Conservation (phyloP, 768 basidiomycete species). For the Termitomyces heimii region DNA sequence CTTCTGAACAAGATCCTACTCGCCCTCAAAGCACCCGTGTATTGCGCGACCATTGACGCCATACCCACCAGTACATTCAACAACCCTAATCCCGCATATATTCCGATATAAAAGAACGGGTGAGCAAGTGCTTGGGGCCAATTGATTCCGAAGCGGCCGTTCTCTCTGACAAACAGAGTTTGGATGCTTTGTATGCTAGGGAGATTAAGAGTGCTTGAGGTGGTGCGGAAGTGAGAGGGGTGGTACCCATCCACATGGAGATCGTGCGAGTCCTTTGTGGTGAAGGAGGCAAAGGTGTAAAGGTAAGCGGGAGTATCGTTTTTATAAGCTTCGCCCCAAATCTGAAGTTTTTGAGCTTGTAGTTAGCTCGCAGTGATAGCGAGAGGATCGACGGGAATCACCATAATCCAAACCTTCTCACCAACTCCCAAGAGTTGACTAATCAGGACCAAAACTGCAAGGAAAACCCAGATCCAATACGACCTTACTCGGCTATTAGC, state of each 20-base stretch:
- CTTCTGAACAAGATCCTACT: constrained; percentile 41
- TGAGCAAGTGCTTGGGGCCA: constrained; percentile 50
- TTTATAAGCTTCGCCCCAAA: constrained; percentile 65
- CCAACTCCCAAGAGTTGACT: constrained; percentile 47
- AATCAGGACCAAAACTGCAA: constrained; percentile 41
- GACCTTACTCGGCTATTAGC: constrained; percentile 30
- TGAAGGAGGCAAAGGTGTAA: constrained; percentile 29
- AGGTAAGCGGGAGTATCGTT: constrained; percentile 16
- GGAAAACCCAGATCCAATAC: constrained; percentile 61
- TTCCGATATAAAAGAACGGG: constrained; percentile 66
- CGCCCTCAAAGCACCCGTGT: constrained; percentile 51
- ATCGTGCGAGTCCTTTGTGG: constrained; percentile 32
- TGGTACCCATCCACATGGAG: constrained; percentile 28
- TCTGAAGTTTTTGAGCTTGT: constrained; percentile 20
- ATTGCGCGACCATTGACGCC: constrained; percentile 45
- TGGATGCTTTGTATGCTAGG: not conserved
- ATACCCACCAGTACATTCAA: constrained; percentile 41
- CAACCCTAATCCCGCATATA: constrained; percentile 61
- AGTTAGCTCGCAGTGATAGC: not conserved
- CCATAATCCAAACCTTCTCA: constrained; percentile 76
- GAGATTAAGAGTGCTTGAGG: constrained; percentile 15
- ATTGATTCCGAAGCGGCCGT: constrained; percentile 21
- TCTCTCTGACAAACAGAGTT: constrained; percentile 14
- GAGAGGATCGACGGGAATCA: constrained; percentile 15
- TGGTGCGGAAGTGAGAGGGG: constrained; percentile 19